Percentiles rank a stretch among this genome's conserved stretches.
Evolutionary conservation across 2,329 filamentous ascomycete genomes (phyloP).

Genomic region (Hymenoscyphus scutula): DNA sequence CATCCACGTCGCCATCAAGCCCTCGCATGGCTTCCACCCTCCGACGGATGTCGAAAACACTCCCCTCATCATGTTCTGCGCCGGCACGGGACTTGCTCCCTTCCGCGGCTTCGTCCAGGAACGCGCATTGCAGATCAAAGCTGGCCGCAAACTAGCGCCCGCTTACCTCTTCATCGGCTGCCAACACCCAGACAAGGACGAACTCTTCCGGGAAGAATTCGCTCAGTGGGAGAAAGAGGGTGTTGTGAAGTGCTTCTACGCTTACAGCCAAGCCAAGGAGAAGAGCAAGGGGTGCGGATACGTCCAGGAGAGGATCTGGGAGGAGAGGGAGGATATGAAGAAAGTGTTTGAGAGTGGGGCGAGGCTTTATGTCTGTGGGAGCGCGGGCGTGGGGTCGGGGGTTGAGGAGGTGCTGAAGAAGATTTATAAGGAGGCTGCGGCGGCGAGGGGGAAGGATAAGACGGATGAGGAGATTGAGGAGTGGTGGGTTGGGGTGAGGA

Average conservation of each 20-base stretch:
- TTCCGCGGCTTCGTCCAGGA: slow-evolving; percentile 50
- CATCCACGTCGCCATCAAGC: slow-evolving; percentile 40
- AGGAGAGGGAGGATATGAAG: slow-evolving; percentile 26
- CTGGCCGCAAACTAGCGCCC: slow-evolving; percentile 32
- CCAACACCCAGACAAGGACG: slow-evolving; percentile 25
- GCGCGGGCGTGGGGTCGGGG: slow-evolving; percentile 41
- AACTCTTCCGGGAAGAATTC: slow-evolving; percentile 27
- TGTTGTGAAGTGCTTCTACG: slow-evolving; percentile 28
- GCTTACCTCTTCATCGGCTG: slow-evolving; percentile 34
- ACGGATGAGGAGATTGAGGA: slow-evolving; percentile 42
- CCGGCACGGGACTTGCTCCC: slow-evolving; percentile 44
- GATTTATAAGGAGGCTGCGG: slow-evolving; percentile 42
- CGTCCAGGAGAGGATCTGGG: slow-evolving; percentile 33
- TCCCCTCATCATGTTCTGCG: slow-evolving; percentile 36
- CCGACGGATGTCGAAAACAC: slow-evolving; percentile 30
- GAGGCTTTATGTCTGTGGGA: slow-evolving; percentile 33
- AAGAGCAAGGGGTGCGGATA: slow-evolving; percentile 26
- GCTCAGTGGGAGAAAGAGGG: slow-evolving; percentile 28
- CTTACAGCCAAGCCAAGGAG: slow-evolving; percentile 24
- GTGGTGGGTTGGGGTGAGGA: slow-evolving; percentile 46
- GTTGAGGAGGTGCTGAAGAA: slow-evolving; percentile 42
- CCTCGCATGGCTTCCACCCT: slow-evolving; percentile 38
- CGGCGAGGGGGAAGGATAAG: slow-evolving; percentile 35
- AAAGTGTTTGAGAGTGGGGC: slow-evolving; percentile 29
- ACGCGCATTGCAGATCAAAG: slow-evolving; percentile 44